These are phyloP conservation scores for Ogataea wickerhamii DNA, from an alignment of 805 yeast genomes.

Conservation along the genomic window DNA sequence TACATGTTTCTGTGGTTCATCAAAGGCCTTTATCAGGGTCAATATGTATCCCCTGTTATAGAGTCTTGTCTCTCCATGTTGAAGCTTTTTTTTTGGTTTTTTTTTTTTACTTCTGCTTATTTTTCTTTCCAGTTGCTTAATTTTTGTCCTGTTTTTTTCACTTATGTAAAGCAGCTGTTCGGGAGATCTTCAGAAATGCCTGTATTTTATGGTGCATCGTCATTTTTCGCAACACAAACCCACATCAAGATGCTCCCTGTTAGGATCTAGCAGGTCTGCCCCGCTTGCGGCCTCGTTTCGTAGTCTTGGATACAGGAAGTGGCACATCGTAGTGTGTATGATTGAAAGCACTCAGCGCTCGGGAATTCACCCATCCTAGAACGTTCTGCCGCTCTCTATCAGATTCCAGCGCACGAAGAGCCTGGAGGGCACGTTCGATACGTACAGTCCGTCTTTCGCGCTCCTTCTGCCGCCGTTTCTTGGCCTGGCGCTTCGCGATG, in stretches of 20 bases:
- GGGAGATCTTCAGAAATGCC: too few species aligned
- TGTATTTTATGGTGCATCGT: too few species aligned
- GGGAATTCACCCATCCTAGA: slow-evolving; percentile 59
- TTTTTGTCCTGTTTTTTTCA: too few species aligned
- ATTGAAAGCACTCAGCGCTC: slow-evolving; percentile 50
- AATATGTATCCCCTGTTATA: too few species aligned
- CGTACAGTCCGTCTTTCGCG: slow-evolving; percentile 30
- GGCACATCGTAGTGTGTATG: slow-evolving; percentile 55
- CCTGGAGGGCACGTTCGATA: slow-evolving; percentile 24
- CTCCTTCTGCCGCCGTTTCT: slow-evolving; percentile 31
- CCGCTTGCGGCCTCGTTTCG: slow-evolving; percentile 17
- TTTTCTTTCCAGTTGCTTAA: too few species aligned
- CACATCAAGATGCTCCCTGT: neutral
- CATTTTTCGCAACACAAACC: neutral
- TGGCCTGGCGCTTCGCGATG: slow-evolving; percentile 34
- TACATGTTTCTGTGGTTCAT: too few species aligned
- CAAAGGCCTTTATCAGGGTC: too few species aligned
- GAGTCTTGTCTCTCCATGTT: too few species aligned
- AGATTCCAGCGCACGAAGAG: slow-evolving; percentile 32
- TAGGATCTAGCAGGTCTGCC: slow-evolving; percentile 1
- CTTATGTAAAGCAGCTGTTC: too few species aligned
- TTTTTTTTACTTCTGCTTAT: too few species aligned
- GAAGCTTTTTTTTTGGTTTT: too few species aligned
- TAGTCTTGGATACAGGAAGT: slow-evolving; percentile 13
- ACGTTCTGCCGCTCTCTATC: slow-evolving; percentile 45